These are phyloP conservation scores for Fusarium solani-melongenae DNA, from an alignment of 2,329 filamentous ascomycete species.

Conservation along the genomic window DNA sequence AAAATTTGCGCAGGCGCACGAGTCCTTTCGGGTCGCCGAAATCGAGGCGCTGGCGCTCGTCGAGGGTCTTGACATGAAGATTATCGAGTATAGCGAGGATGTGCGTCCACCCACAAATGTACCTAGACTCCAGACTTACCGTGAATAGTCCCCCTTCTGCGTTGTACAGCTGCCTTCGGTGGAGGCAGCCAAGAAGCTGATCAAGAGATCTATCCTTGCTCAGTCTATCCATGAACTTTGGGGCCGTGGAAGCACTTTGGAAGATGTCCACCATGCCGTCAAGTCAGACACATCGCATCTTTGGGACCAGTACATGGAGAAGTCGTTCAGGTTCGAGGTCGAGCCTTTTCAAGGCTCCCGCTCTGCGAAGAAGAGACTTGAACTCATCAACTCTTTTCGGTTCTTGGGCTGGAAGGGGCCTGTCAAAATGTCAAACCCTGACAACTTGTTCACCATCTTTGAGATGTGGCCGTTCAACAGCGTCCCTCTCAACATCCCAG, in stretches of 20 bases:
- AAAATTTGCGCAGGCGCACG: conserved; percentile 88
- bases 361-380: conserved; percentile 69
- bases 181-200: conserved; percentile 72
- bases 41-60: conserved; percentile 81
- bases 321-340: conserved; percentile 85
- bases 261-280: conserved; percentile 75
- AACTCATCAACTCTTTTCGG: conserved; percentile 83
- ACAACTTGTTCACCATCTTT: conserved; percentile 81
- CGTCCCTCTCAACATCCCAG: conserved; percentile 57
- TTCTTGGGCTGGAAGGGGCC: conserved; percentile 83
- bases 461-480: conserved; percentile 79
- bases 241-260: conserved; percentile 76
- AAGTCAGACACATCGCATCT: conserved; percentile 66
- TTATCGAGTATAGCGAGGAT: conserved; percentile 79
- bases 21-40: conserved; percentile 90
- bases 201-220: conserved; percentile 82
- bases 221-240: conserved; percentile 91
- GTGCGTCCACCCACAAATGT: conserved; percentile 61
- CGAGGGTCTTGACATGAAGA: conserved; percentile 73
- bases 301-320: conserved; percentile 73
- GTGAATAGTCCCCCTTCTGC: conserved; percentile 83
- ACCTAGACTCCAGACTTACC: conserved; percentile 36
- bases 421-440: conserved; percentile 79
- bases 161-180: conserved; percentile 76
- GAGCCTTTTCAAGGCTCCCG: conserved; percentile 85